A percentile compares a stretch with the other conserved stretches of the same genome.
phyloP scores from a whole-genome alignment of 805 yeast genomes.

The Candida andamanensis region DNA sequence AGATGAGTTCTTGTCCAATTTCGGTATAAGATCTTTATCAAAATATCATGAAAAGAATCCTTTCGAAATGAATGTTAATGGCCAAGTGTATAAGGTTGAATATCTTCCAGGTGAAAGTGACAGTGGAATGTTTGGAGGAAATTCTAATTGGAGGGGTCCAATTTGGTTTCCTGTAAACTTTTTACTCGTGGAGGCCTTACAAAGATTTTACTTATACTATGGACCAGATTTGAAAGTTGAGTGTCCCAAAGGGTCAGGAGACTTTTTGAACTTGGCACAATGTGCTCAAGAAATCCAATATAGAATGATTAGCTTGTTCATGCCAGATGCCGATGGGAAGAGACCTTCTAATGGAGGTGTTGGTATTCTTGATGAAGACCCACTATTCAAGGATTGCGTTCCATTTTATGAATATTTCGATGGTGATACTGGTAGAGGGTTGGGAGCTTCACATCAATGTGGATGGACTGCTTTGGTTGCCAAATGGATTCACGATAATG shows the following conservation, averaged over 20 bases:
- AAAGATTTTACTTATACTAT: constrained; percentile 81
- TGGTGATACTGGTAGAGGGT: constrained; percentile 90
- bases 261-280: constrained; percentile 70
- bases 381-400: constrained; percentile 66
- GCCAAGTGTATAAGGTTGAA: constrained; percentile 61
- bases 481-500: constrained; percentile 86
- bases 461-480: constrained; percentile 97
- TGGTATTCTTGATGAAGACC: constrained; percentile 51
- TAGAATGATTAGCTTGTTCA: constrained; percentile 71
- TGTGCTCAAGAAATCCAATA: constrained; percentile 89
- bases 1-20: constrained; percentile 75
- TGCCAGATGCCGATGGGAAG: constrained; percentile 58
- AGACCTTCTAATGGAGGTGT: constrained; percentile 79
- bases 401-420: constrained; percentile 87
- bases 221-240: constrained; percentile 83
- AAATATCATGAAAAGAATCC: constrained; percentile 83
- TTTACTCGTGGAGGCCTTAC: constrained; percentile 77
- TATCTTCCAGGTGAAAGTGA: constrained; percentile 88
- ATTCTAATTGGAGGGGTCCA: constrained; percentile 96
- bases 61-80: constrained; percentile 77
- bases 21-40: constrained; percentile 85
- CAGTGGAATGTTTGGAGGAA: constrained; percentile 93
- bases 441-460: constrained; percentile 91
- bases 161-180: constrained; percentile 95
- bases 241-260: constrained; percentile 83